phyloP scores from a whole-genome alignment of 371 early-diverging fungal species.

The Rhizopus sp. region DNA sequence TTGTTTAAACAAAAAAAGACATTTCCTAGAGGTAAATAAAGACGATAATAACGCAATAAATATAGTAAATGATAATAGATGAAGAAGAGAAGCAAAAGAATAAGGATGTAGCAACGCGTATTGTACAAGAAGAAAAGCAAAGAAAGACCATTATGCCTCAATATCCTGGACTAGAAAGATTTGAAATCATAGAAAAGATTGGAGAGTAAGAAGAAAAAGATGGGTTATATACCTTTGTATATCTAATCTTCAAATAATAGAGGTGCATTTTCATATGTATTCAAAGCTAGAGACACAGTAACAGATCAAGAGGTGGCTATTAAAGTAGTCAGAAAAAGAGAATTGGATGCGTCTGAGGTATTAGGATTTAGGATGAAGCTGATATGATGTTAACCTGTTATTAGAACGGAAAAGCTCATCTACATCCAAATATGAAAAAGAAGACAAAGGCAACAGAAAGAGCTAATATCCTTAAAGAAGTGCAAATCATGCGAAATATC shows the following conservation, averaged over 20 bases:
- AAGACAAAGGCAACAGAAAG: slow-evolving; percentile 50
- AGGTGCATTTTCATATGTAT: slow-evolving; percentile 83
- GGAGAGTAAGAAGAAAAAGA: slow-evolving; percentile 64
- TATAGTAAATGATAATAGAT: slow-evolving; percentile 1
- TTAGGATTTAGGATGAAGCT: neutral
- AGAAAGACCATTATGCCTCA: slow-evolving; percentile 18
- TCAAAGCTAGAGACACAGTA: slow-evolving; percentile 61
- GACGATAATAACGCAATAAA: neutral
- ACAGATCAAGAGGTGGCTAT: slow-evolving; percentile 74
- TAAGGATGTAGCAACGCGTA: slow-evolving; percentile 24
- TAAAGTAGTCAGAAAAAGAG: slow-evolving; percentile 74
- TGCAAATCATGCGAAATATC: slow-evolving; percentile 82
- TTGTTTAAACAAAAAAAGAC: slow-evolving; percentile 28
- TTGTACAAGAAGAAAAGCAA: slow-evolving; percentile 28
- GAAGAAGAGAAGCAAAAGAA: slow-evolving; percentile 23
- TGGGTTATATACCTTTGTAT: no score
- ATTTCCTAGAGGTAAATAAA: slow-evolving; percentile 17
- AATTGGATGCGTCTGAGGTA: slow-evolving; percentile 60
- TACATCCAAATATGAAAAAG: slow-evolving; percentile 47
- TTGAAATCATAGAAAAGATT: slow-evolving; percentile 60
- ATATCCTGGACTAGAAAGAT: slow-evolving; percentile 65
- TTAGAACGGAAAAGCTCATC: slow-evolving; percentile 32
- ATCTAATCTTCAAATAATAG: slow-evolving; percentile 23
- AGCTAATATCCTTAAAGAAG: slow-evolving; percentile 85
- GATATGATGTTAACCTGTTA: slow-evolving; percentile 26